Evolutionary conservation across 352 stramenopile genomes (phyloP).

Genomic region (Phytophthora lateralis): DNA sequence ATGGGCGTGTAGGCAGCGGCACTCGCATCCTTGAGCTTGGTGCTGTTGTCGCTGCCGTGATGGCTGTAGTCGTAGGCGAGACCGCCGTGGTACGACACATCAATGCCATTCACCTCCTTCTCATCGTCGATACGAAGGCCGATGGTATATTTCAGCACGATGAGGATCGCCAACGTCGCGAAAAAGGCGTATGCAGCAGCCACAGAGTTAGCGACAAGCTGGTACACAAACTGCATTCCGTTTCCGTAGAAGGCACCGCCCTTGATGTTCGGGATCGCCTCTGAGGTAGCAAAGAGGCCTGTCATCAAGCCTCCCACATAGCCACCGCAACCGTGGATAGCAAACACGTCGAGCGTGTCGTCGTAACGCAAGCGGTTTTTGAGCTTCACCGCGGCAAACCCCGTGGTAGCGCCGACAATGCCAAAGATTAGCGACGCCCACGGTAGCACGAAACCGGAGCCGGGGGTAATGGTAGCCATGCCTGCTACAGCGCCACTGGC

Average conservation of each 20-base stretch:
- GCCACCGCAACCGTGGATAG: constrained; percentile 66
- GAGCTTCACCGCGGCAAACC: constrained; percentile 53
- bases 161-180: constrained; percentile 62
- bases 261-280: constrained; percentile 56
- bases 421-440: constrained; percentile 75
- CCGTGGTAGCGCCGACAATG: constrained; percentile 51
- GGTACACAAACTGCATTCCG: constrained; percentile 45
- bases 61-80: constrained; percentile 62
- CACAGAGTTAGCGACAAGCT: constrained; percentile 53
- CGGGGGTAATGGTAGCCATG: constrained; percentile 69
- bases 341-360: constrained; percentile 80
- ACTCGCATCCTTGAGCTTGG: not conserved
- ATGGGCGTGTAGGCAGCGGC: not conserved
- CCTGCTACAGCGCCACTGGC: constrained; percentile 66
- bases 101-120: constrained; percentile 74
- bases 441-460: constrained; percentile 64
- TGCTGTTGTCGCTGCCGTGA: constrained; percentile 26
- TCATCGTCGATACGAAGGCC: constrained; percentile 73
- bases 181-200: constrained; percentile 62
- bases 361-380: constrained; percentile 75
- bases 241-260: constrained; percentile 61
- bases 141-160: constrained; percentile 70
- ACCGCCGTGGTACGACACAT: constrained; percentile 75
- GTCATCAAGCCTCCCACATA: constrained; percentile 65
- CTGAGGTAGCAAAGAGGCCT: constrained; percentile 62